Evolutionary conservation across 805 yeast genomes (phyloP), one percentile per base, ranked within the genome.

Genomic region (Sugiyamaella americana): DNA sequence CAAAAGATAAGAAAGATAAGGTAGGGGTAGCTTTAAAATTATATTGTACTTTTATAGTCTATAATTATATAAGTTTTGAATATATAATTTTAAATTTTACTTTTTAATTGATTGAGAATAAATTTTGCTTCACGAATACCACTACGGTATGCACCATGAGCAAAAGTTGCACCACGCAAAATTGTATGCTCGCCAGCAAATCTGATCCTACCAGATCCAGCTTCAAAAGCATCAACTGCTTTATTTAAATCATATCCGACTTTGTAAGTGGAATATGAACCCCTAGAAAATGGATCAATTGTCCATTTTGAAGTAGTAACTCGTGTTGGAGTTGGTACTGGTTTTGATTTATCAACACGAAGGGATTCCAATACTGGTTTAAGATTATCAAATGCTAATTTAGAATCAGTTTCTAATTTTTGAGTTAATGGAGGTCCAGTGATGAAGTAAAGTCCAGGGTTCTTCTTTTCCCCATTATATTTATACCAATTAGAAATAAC

Each of bases 101-200:
- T 43, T 40, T 43, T 36, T 22, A 47, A 4, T 24, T 46, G 40
- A 6, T 49, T 48, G 11, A 66, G 37, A 13, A 75, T 65, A 42
- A 59, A 64, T 2, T 55, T 56, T 0, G 80, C 81, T 53, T 77
- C 81, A 51, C 91, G 67, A 42, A 55, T 58, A 1, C 91, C 96
- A 58, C 91, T 82, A 51, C 70, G 68, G 78, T 87, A 87, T 0
- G 96, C 96, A 0, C 96, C 97, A 61, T 88, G 94, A 3, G 84
- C 93, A 56, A 95, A 88, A 0, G 96, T 96, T 10, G 87, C 84
- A 5, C 95, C 96, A 53, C 87, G 95, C 54, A 78, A 65, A 20
- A 80, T 78, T 0, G 96, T 84, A 61, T 88, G 96, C 60, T 88
- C 97, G 5, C 97, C 97, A 0, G 96, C 96, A 69, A 88, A 88